Evolutionary conservation across 139 green algal genomes (phyloP).

Genomic region (Auxenochlorella pyrenoidosa): DNA sequence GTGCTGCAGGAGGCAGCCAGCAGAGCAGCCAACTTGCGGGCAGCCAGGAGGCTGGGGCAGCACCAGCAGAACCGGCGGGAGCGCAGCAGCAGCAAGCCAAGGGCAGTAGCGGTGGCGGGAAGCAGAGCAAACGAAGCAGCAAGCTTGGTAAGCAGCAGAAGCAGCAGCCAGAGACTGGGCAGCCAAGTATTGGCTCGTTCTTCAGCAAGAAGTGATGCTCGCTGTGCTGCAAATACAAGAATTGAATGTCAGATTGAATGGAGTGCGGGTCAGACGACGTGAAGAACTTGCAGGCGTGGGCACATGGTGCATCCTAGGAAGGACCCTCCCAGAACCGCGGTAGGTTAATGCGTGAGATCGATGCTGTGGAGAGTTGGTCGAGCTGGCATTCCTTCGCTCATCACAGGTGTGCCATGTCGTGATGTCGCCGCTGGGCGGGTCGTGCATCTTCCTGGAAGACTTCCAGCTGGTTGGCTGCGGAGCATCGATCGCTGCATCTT

Average conservation of each 20-base stretch:
- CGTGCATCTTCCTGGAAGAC: not conserved
- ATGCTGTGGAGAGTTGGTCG: too few relatives aligned
- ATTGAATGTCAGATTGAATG: too few relatives aligned
- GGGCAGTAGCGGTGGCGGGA: not conserved
- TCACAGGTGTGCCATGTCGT: too few relatives aligned
- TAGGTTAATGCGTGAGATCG: too few relatives aligned
- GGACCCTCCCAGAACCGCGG: too few relatives aligned
- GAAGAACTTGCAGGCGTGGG: not conserved
- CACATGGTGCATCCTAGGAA: not conserved
- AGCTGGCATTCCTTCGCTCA: too few relatives aligned
- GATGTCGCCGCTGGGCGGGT: not conserved
- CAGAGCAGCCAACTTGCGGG: too few relatives aligned
- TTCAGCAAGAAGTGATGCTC: not conserved
- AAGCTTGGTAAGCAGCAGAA: not conserved
- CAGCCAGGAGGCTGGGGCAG: too few relatives aligned
- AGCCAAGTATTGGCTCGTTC: constrained; percentile 18
- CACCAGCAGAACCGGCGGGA: too few relatives aligned
- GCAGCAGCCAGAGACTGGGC: not conserved
- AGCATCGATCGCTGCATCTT: not conserved
- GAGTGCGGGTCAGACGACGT: too few relatives aligned
- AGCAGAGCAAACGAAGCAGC: not conserved
- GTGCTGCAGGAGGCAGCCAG: too few relatives aligned
- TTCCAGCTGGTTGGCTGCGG: not conserved
- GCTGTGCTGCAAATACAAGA: not conserved
- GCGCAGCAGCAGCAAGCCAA: not conserved